Evolutionary conservation across 1,284 basidiomycete species (phyloP), one percentile per base, ranked within the genome.

Genomic region (Tilletia indica): DNA sequence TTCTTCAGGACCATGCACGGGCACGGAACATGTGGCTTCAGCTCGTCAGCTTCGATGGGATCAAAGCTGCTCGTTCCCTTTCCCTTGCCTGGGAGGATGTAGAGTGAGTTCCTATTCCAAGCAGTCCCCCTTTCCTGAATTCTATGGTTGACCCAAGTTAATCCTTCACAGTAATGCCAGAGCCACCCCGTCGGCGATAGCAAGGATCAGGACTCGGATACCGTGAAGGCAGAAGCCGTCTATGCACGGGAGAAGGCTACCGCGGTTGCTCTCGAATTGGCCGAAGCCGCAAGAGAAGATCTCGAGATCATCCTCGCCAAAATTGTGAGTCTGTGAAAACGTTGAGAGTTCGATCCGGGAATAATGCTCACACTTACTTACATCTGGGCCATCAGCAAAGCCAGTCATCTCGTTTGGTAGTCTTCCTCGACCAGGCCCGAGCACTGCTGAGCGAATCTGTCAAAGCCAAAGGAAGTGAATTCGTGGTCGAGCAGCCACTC

Each of bases 21-120:
- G 74, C 78, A 19, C 73, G 76, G 8, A 73, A 71, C 21, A 73
- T 51, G 58, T 82, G 80, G 80, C 77, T 79, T 36, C 78, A 82
- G 70, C 68, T 74, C 19, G 79, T 79, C 31, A 80, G 74, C 21
- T 75, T 79, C 19, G 79, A 82, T 38, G 80, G 79, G 9, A 76
- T 81, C 61, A 78, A 75, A 63, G 77, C 76, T 76, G 80, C 80
- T 1, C 76, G 76, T 2, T 72, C 77, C 51, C 73, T 76, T 3
- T 68, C 73, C 49, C 74, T 78, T 14, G 73, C 73, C 0, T 80
- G 80, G 80, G 75, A 78, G n/a, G 77, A 80, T 36, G 56, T 81
- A 5, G 68, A 69, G 71, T 69, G 25, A 56, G 49, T 51, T 9
- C 38, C 34, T 31, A 9, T n/a, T 34, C 68, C 12, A 19, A 19